phyloP scores from a whole-genome alignment of 108 stramenopile species.

The Nannochloropsis granulata region DNA sequence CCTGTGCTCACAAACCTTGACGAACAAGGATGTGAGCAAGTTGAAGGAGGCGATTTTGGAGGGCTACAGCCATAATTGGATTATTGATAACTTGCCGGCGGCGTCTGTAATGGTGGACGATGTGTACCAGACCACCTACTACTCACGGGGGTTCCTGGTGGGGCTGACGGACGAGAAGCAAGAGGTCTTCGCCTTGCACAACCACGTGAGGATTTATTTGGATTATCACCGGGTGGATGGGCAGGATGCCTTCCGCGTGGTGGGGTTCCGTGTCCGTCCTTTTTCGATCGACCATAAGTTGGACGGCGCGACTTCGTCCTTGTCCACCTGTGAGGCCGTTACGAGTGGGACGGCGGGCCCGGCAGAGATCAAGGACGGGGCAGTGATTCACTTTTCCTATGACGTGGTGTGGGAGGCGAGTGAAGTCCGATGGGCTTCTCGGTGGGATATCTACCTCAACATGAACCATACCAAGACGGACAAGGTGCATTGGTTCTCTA shows the following conservation, averaged over 20 bases:
- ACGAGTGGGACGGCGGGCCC: not conserved
- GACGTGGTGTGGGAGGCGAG: slow-evolving; percentile 67
- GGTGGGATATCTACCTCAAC: slow-evolving; percentile 92
- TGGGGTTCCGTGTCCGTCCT: slow-evolving; percentile 85
- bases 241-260: slow-evolving; percentile 58
- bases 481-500: slow-evolving; percentile 85
- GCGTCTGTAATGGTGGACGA: slow-evolving; percentile 44
- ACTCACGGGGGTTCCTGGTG: slow-evolving; percentile 88
- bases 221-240: slow-evolving; percentile 76
- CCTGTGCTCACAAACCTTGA: slow-evolving; percentile 47
- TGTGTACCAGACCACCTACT: slow-evolving; percentile 31
- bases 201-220: slow-evolving; percentile 78
- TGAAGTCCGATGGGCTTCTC: slow-evolving; percentile 75
- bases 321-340: not conserved
- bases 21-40: slow-evolving; percentile 53
- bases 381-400: slow-evolving; percentile 72
- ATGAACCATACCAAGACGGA: slow-evolving; percentile 81
- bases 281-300: slow-evolving; percentile 85
- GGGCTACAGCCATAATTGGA: slow-evolving; percentile 78
- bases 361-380: slow-evolving; percentile 26
- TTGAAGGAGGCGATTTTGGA: slow-evolving; percentile 21
- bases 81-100: slow-evolving; percentile 95
- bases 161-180: slow-evolving; percentile 50
- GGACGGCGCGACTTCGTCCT: not conserved
- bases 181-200: slow-evolving; percentile 1